These are phyloP conservation scores for Solanum hybrid DNA, from an alignment of 305 asterid species.

Conservation along the genomic window DNA sequence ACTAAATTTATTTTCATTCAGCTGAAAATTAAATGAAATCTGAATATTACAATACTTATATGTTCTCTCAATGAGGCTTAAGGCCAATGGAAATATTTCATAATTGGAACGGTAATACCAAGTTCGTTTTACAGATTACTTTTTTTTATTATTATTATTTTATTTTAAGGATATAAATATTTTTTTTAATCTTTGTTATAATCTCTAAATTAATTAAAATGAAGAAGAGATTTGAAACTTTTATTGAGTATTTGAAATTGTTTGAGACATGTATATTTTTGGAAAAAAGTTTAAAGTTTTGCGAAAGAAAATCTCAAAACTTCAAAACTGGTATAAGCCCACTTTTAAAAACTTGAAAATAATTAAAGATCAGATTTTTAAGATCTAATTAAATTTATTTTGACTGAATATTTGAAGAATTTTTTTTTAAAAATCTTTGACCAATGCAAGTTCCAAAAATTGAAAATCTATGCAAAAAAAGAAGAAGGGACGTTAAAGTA, in stretches of 20 bases:
- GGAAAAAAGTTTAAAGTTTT: neutral
- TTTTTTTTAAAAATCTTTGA: neutral
- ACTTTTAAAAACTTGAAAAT: neutral
- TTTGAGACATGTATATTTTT: neutral
- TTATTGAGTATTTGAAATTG: neutral
- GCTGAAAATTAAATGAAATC: no score
- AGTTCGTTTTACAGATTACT: neutral
- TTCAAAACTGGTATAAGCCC: neutral
- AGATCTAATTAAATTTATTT: neutral
- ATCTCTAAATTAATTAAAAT: neutral
- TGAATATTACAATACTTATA: neutral
- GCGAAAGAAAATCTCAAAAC: neutral
- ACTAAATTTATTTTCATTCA: neutral
- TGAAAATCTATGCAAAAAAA: neutral
- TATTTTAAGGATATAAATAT: neutral
- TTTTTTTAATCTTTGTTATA: neutral
- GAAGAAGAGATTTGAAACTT: neutral
- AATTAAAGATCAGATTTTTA: neutral
- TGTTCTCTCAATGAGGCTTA: neutral
- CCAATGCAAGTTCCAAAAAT: neutral
- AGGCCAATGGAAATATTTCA: neutral
- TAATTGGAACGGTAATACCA: neutral
- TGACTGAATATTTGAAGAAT: neutral
- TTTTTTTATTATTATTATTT: neutral
- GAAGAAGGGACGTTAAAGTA: neutral